Percentiles rank a stretch among this genome's conserved stretches.
Evolutionary conservation across 225 moss, liverwort and hornwort species (phyloP).

Genomic region (Anthoceros angustus): DNA sequence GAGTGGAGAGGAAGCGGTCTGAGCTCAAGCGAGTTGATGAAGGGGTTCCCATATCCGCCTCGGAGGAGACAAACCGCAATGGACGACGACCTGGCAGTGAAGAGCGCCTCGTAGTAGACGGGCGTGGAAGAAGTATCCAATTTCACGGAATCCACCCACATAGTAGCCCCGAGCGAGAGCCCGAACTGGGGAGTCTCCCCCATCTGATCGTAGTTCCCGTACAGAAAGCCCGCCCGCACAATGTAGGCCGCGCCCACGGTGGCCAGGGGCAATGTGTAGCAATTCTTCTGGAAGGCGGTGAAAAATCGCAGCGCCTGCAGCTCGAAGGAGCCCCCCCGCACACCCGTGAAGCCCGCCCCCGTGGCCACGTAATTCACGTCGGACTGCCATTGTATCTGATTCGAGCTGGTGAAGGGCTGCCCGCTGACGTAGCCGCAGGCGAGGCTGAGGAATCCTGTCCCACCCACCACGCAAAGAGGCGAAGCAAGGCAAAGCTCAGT

Average conservation of each 20-base stretch:
- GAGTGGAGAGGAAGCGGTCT: background rate
- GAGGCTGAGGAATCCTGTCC: background rate
- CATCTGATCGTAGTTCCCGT: background rate
- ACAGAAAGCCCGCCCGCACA: background rate
- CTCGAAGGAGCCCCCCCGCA: background rate
- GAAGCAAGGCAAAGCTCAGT: background rate
- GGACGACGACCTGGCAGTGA: background rate
- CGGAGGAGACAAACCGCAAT: background rate
- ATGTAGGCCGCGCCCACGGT: background rate
- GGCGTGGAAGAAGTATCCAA: background rate
- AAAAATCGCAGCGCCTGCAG: constrained; percentile 1
- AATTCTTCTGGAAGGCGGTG: background rate
- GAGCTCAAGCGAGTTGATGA: constrained; percentile 1
- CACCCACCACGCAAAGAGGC: background rate
- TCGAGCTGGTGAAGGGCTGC: background rate
- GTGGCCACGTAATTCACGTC: background rate
- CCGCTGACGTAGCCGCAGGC: background rate
- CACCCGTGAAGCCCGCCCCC: background rate
- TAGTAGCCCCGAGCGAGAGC: background rate
- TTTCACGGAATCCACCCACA: background rate
- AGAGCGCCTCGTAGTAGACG: background rate
- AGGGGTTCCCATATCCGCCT: background rate
- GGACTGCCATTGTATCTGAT: background rate
- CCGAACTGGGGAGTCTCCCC: background rate
- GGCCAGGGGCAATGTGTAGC: background rate